Conservation (phyloP, 1,284 basidiomycete genomes). For the Papiliotrema terrestris region DNA sequence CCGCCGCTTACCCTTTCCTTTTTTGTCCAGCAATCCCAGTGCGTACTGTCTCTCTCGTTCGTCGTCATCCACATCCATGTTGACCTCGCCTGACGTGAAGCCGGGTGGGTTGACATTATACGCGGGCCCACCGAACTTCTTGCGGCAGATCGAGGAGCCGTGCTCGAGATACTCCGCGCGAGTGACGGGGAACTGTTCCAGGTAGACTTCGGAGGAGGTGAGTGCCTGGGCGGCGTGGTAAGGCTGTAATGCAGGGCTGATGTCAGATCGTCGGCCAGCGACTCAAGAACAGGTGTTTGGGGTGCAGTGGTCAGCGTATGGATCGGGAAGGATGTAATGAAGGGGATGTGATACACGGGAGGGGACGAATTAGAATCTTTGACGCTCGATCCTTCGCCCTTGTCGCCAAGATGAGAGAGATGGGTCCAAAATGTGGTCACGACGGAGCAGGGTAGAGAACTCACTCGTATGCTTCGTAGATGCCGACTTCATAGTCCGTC, state of each 20-base stretch:
- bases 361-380: too few species aligned
- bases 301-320: too few species aligned
- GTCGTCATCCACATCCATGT: conserved; percentile 33
- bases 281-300: too few species aligned
- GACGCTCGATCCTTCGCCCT: too few species aligned
- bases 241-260: conserved; percentile 68
- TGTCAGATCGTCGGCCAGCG: too few species aligned
- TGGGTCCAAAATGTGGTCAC: too few species aligned
- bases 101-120: conserved; percentile 41
- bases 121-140: conserved; percentile 38
- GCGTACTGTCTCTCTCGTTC: conserved; percentile 42
- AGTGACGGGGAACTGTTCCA: conserved; percentile 60
- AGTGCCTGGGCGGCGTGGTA: conserved; percentile 66
- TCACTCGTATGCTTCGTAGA: conserved; percentile 70
- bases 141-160: conserved; percentile 66
- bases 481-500: conserved; percentile 65
- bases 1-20: conserved; percentile 18
- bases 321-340: too few species aligned
- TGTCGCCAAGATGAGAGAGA: too few species aligned
- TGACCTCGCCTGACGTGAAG: conserved; percentile 24
- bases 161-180: conserved; percentile 76
- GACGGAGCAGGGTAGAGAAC: conserved; percentile 48
- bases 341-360: too few species aligned
- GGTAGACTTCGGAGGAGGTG: conserved; percentile 55
- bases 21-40: conserved; percentile 37